Percentiles rank a stretch among this genome's conserved stretches.
These are phyloP conservation scores for Aspergillus leporis DNA, from an alignment of 495 filamentous ascomycete genomes.

Conservation along the genomic window DNA sequence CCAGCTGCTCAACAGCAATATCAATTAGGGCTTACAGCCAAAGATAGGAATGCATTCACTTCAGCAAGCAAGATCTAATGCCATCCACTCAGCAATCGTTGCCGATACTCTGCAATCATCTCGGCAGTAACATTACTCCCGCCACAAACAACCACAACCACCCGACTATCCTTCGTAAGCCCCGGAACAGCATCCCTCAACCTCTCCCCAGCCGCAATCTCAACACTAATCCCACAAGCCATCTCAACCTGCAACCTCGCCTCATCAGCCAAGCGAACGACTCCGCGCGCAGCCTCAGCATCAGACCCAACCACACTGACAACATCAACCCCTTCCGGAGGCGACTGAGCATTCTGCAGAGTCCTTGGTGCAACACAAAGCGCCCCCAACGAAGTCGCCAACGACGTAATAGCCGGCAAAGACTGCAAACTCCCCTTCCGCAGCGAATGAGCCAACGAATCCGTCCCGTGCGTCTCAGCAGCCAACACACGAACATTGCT, in stretches of 20 bases:
- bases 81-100: slow-evolving; percentile 40
- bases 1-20: background rate
- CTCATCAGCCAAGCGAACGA: slow-evolving; percentile 73
- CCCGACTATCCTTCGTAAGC: slow-evolving; percentile 57
- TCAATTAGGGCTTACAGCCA: background rate
- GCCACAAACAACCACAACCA: slow-evolving; percentile 85
- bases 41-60: too few relatives aligned
- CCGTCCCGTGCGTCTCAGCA: slow-evolving; percentile 76
- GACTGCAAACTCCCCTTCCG: slow-evolving; percentile 55
- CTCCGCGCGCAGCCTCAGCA: slow-evolving; percentile 72
- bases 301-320: slow-evolving; percentile 70
- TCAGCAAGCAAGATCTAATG: slow-evolving; percentile 7
- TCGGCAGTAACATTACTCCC: slow-evolving; percentile 70
- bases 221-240: slow-evolving; percentile 77
- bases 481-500: slow-evolving; percentile 61
- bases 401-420: slow-evolving; percentile 70
- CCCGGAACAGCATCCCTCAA: slow-evolving; percentile 56
- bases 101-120: slow-evolving; percentile 62
- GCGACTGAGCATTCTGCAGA: slow-evolving; percentile 55
- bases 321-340: slow-evolving; percentile 47
- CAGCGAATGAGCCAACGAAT: slow-evolving; percentile 63
- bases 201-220: slow-evolving; percentile 43
- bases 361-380: slow-evolving; percentile 64
- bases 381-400: slow-evolving; percentile 76
- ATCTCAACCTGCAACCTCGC: slow-evolving; percentile 74